Evolutionary conservation across 1,284 basidiomycete species (phyloP), one percentile per base, ranked within the genome.

Genomic region (Lentinus polychrous): DNA sequence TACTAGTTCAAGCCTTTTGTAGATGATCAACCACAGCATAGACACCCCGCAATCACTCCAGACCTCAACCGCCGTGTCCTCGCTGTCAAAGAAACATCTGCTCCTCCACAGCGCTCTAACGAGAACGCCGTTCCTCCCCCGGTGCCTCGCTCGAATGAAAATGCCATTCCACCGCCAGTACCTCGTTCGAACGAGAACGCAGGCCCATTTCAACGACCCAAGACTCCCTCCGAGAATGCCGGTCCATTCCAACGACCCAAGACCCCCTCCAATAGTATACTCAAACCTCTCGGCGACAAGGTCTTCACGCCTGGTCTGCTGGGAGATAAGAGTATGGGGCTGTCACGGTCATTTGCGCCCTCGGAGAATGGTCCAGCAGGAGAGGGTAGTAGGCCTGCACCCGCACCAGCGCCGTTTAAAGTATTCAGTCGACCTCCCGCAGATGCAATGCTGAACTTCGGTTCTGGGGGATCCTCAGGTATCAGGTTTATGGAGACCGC

Each of bases 391-490:
- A 20, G 35, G n/a, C 27, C 3, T 4, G 14, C 23, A 20, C 42
- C 14, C n/a, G 23, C 3, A 27, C 18, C 41, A 14, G 49, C 78
- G 8, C 79, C 83, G 2, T 83, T 83, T 68, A 84, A 79, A 55
- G 86, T 87, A 17, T 86, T 86, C 63, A 84, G 78, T 52, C 73
- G 81, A 24, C 84, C 85, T 11, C 67, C 78, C 31, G 61, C 73
- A 36, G 72, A 27, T 18, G 14, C 39, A 18, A 72, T 27, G 27
- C 4, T 27, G 27, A 27, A 27, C 27, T 27, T 27, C 10, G 27
- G 27, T 27, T 27, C 27, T 27, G 27, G 27, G 5, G 10, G 4
- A 5, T 10, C 10, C 27, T 4, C 27, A 27, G 10, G 27, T 10
- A 5, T 10, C 27, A 27, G 10, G 1, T 76, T 75, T 46, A 63